Evolutionary conservation across 2,329 filamentous ascomycete species (phyloP), one percentile per base, ranked within the genome.

Genomic region (Trichoderma sp.): DNA sequence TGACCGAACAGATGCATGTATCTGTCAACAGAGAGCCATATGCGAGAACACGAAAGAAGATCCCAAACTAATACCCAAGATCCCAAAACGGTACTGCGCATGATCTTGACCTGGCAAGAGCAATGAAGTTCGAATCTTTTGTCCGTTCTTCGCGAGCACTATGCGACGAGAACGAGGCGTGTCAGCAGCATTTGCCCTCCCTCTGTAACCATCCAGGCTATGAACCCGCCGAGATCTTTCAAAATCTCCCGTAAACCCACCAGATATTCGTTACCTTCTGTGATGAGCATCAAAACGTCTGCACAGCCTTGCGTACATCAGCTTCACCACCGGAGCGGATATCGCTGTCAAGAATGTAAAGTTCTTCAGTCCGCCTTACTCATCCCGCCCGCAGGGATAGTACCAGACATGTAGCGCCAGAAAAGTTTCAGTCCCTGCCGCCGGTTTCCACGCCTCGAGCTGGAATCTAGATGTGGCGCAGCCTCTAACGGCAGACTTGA

Each of bases 381-480:
- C 58, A 52, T 61, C 58, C 26, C 44, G 26, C 30, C 17, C 44
- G 47, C 50, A 51, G 34, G 57, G 48, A 63, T 45, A 9, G 59
- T 63, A n/a, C n/a, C n/a, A n/a, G n/a, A n/a, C n/a, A n/a, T n/a
- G n/a, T n/a, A n/a, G n/a, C n/a, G 50, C 48, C n/a, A n/a, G 48
- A 21, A 28, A 54, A 51, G 51, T 17, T 44, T 21, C 59, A 54
- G 39, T 21, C 39, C 58, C 24, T 52, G 30, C 34, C 28, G 48
- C 48, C 19, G 41, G 59, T 52, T 59, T 52, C 34, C 50, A 24
- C 41, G 39, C 48, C 34, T 47, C 26, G 59, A 63, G 59, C 59
- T 63, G 59, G 59, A 63, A 14, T 47, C 26, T 30, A 63, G 50
- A 63, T 63, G 59, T 63, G 59, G 59, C 59, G 59, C 59, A 54